These are phyloP conservation scores for Hypoxylon rubiginosum DNA, from an alignment of 2,329 filamentous ascomycete species.

Conservation along the genomic window DNA sequence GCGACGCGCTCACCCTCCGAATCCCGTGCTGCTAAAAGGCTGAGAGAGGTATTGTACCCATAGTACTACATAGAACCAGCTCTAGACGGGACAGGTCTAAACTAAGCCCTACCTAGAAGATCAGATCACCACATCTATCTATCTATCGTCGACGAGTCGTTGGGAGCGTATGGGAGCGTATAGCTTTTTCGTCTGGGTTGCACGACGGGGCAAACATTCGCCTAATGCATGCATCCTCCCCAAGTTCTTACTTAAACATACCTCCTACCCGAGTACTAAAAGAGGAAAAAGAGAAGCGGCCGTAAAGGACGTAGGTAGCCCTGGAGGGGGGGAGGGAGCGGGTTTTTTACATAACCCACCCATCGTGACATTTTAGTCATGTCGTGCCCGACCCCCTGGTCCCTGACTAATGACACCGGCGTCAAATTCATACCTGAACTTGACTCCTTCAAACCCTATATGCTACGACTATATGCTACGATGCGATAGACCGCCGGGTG, in stretches of 20 bases:
- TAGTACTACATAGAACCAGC: neutral
- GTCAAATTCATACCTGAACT: neutral
- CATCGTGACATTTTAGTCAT: slow-evolving; percentile 4
- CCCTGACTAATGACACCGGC: slow-evolving; percentile 11
- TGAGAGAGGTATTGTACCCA: no score
- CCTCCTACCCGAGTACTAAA: neutral
- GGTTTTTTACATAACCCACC: slow-evolving; percentile 1
- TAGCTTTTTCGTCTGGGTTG: neutral
- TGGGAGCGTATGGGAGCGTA: no score
- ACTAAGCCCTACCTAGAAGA: neutral
- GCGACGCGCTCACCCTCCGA: slow-evolving; percentile 25
- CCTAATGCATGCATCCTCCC: neutral
- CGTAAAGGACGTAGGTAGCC: neutral
- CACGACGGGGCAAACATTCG: neutral
- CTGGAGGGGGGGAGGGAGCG: neutral
- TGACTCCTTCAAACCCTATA: no score
- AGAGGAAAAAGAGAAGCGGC: neutral
- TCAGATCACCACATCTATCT: neutral
- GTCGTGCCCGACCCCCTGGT: slow-evolving; percentile 6
- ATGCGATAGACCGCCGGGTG: neutral
- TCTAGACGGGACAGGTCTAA: neutral
- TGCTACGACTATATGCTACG: neutral
- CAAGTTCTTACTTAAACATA: neutral
- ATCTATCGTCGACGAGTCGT: neutral
- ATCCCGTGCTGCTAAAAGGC: slow-evolving; percentile 18